phyloP scores from a whole-genome alignment of 306 rosid species.

The Vicia villosa region DNA sequence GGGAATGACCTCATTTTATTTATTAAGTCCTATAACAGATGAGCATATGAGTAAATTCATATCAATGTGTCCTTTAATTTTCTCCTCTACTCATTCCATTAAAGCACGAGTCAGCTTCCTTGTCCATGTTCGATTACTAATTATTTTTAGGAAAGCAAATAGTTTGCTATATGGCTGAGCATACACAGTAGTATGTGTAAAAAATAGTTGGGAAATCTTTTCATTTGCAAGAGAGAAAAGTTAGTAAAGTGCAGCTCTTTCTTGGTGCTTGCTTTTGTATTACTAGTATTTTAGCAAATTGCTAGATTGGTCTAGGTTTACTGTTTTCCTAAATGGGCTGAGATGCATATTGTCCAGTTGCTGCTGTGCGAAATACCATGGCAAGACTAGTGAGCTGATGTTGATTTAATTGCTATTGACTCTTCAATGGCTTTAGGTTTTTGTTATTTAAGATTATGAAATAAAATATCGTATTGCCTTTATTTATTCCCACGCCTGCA shows the following conservation, averaged over 20 bases:
- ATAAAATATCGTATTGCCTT: background rate
- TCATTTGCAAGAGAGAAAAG: constrained; percentile 3
- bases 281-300: background rate
- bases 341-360: constrained; percentile 1
- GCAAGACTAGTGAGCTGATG: constrained; percentile 1
- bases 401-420: constrained; percentile 4
- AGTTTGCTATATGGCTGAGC: constrained; percentile 3
- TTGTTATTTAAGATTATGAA: constrained; percentile 11
- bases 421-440: constrained; percentile 18
- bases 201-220: constrained; percentile 8
- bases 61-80: constrained; percentile 12
- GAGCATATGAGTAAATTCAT: constrained; percentile 11
- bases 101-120: background rate
- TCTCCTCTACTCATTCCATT: constrained; percentile 16
- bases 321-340: constrained; percentile 8
- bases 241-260: constrained; percentile 5
- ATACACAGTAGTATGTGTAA: background rate
- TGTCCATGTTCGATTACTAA: background rate
- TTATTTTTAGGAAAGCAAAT: constrained; percentile 8
- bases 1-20: background rate
- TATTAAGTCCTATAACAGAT: background rate
- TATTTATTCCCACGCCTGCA: background rate
- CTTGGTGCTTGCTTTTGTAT: constrained; percentile 20
- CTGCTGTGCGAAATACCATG: constrained; percentile 4
- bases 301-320: constrained; percentile 12